phyloP scores from a whole-genome alignment of 2,329 filamentous ascomycete species.

The Aspergillus sp. region DNA sequence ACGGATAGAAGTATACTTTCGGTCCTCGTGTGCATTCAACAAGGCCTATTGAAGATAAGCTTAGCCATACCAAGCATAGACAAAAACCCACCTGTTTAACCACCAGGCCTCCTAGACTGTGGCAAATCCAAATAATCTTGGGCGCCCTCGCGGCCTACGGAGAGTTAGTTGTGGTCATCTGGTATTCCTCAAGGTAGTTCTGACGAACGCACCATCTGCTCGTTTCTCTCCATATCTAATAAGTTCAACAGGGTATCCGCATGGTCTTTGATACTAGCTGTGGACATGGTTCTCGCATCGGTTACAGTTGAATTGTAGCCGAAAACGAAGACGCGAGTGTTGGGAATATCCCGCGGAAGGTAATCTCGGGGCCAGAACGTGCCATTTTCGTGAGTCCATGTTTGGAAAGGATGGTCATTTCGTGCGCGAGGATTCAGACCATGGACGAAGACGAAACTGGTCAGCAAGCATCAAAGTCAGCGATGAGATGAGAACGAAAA shows the following conservation, averaged over 20 bases:
- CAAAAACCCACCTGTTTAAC: constrained; percentile 28
- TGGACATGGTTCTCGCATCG: constrained; percentile 33
- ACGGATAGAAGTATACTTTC: constrained; percentile 34
- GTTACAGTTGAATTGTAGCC: constrained; percentile 35
- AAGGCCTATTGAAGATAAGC: constrained; percentile 23
- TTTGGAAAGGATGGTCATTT: constrained; percentile 32
- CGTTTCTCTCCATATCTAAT: constrained; percentile 30
- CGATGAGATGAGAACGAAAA: neutral
- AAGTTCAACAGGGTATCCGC: constrained; percentile 35
- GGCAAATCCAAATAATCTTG: constrained; percentile 32
- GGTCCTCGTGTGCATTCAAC: constrained; percentile 35
- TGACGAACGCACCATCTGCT: constrained; percentile 19
- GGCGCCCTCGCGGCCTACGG: constrained; percentile 23
- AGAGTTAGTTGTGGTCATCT: neutral
- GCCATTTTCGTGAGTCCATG: constrained; percentile 32
- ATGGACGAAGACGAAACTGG: constrained; percentile 33
- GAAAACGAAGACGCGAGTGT: constrained; percentile 32
- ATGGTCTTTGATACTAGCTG: constrained; percentile 34
- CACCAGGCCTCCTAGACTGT: constrained; percentile 32
- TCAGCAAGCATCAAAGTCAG: neutral
- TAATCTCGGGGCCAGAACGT: constrained; percentile 27
- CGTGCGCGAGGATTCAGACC: constrained; percentile 31
- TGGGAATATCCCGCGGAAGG: constrained; percentile 28
- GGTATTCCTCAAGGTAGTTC: no score
- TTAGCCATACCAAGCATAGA: neutral